phyloP scores from a whole-genome alignment of 805 yeast species.

The Zygosaccharomyces bisporus region DNA sequence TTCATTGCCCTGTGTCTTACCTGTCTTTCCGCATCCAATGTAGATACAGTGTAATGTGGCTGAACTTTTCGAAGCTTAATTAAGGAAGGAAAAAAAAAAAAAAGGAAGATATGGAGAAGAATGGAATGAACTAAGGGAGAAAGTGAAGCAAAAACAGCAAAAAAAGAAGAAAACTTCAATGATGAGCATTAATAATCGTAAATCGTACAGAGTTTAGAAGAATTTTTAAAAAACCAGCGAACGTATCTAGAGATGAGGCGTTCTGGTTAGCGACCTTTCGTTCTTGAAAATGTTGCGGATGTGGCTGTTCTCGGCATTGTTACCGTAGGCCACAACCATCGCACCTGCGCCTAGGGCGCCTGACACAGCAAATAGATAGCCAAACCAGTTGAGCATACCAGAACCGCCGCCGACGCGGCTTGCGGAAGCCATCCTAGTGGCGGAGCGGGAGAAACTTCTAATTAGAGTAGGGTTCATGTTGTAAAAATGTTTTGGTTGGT shows the following conservation, averaged over 20 bases:
- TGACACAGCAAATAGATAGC: conserved; percentile 16
- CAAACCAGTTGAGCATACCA: conserved; percentile 14
- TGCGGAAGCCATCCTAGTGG: conserved; percentile 13
- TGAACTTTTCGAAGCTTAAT: not conserved
- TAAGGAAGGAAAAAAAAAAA: no score
- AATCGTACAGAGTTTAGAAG: conserved; percentile 5
- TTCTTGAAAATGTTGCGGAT: conserved; percentile 18
- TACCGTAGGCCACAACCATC: conserved; percentile 13
- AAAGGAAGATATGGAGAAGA: no score
- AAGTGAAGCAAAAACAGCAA: no score
- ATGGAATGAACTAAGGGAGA: no score
- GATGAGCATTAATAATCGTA: conserved; percentile 3
- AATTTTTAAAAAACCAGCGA: not conserved
- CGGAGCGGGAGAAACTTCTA: conserved; percentile 18
- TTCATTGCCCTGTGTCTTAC: not conserved
- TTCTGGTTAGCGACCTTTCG: conserved; percentile 13
- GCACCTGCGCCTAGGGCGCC: conserved; percentile 16
- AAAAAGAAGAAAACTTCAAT: not conserved
- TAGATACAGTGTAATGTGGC: no score
- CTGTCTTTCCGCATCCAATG: not conserved
- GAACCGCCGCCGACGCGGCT: conserved; percentile 7
- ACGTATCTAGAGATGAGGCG: conserved; percentile 9
- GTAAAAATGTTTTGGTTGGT: not conserved
- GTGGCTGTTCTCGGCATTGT: conserved; percentile 16
- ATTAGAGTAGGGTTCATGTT: conserved; percentile 20